Evolutionary conservation across 257 asterid species (phyloP).

Genomic region (Cynanchum wilfordii): DNA sequence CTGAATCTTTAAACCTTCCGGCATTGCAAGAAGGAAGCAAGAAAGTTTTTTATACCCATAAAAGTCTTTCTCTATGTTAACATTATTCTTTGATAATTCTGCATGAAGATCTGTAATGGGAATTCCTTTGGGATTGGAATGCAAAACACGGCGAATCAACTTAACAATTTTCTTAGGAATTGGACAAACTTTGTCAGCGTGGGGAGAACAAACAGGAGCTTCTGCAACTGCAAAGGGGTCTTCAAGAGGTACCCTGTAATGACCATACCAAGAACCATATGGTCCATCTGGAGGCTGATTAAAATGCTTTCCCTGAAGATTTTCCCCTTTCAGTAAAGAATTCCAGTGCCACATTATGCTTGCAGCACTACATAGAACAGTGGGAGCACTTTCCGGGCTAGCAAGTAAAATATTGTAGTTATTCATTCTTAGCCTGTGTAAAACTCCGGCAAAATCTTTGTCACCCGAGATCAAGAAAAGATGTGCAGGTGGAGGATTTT

Average conservation of each 20-base stretch:
- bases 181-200: conserved; percentile 38
- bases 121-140: conserved; percentile 60
- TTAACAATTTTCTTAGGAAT: conserved; percentile 58
- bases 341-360: conserved; percentile 97
- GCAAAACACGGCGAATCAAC: conserved; percentile 40
- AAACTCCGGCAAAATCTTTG: conserved; percentile 69
- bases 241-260: conserved; percentile 62
- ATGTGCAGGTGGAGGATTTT: conserved; percentile 98
- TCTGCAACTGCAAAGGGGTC: conserved; percentile 56
- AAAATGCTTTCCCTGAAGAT: conserved; percentile 66
- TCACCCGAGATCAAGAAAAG: conserved; percentile 82
- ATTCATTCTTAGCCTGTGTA: conserved; percentile 81
- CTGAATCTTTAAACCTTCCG: conserved; percentile 49
- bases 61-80: conserved; percentile 50
- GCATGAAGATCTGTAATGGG: conserved; percentile 46
- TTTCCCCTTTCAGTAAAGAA: conserved; percentile 66
- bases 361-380: conserved; percentile 82
- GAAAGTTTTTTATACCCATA: conserved; percentile 74
- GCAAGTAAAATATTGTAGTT: conserved; percentile 86
- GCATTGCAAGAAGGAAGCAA: conserved; percentile 74
- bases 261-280: conserved; percentile 82
- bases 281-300: conserved; percentile 98
- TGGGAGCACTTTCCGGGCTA: conserved; percentile 52
- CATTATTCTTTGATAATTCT: conserved; percentile 40
- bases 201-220: conserved; percentile 28